These are phyloP conservation scores for Rhizopogon sp. DNA, from an alignment of 768 basidiomycete species.

Conservation along the genomic window DNA sequence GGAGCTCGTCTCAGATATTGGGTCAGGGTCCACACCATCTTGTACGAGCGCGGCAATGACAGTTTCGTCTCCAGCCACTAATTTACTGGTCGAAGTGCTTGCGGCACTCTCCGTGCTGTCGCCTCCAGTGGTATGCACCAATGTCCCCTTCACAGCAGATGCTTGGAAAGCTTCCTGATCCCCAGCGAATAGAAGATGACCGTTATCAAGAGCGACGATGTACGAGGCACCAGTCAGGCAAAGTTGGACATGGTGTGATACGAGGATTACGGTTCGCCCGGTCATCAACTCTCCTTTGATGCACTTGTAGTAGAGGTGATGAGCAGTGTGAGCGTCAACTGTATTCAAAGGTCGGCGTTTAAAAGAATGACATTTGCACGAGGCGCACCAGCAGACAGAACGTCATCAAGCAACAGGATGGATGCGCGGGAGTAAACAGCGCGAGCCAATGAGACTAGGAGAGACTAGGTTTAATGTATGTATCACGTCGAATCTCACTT, in stretches of 20 bases:
- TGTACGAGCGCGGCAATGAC: constrained; percentile 15
- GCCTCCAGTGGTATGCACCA: constrained; percentile 54
- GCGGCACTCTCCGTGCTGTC: constrained; percentile 35
- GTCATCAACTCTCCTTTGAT: constrained; percentile 72
- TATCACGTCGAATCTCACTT: background rate
- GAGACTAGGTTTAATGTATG: background rate
- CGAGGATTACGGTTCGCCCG: constrained; percentile 81
- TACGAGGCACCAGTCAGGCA: constrained; percentile 77
- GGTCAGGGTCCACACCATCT: constrained; percentile 9
- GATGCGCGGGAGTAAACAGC: constrained; percentile 89
- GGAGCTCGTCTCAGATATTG: constrained; percentile 38
- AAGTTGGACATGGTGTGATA: constrained; percentile 92
- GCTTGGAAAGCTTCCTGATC: constrained; percentile 54
- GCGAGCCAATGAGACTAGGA: constrained; percentile 65
- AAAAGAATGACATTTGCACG: background rate
- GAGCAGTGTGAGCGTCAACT: constrained; percentile 86
- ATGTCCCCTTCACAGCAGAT: constrained; percentile 60
- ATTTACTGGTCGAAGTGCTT: constrained; percentile 3
- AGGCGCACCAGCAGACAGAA: constrained; percentile 42
- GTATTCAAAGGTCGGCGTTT: background rate
- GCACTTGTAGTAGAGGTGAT: constrained; percentile 76
- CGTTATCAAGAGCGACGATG: constrained; percentile 73
- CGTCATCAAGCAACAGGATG: constrained; percentile 82
- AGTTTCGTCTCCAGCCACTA: constrained; percentile 5
- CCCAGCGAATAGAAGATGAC: constrained; percentile 71